These are phyloP conservation scores for Kwoniella europaea DNA, from an alignment of 768 basidiomycete species.

Conservation along the genomic window DNA sequence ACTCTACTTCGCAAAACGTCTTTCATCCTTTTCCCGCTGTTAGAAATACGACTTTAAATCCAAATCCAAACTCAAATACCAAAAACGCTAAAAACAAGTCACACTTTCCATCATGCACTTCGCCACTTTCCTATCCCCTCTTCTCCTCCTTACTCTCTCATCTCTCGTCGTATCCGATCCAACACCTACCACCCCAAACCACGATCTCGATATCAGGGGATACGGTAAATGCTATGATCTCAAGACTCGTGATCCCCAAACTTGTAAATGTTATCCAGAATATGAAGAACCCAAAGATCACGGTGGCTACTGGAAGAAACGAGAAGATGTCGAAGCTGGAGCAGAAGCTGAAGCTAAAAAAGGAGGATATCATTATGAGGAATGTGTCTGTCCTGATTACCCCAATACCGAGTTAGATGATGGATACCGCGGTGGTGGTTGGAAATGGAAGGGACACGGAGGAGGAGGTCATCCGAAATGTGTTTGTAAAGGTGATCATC, in stretches of 20 bases:
- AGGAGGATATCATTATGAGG: slow-evolving; percentile 9
- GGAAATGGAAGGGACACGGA: slow-evolving; percentile 8
- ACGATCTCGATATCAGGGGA: slow-evolving; percentile 1
- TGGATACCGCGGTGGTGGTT: slow-evolving; percentile 1
- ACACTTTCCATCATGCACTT: neutral
- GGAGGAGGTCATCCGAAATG: slow-evolving; percentile 9
- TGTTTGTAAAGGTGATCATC: slow-evolving; percentile 19
- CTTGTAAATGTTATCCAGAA: slow-evolving; percentile 18
- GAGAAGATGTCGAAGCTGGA: neutral
- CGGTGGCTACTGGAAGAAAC: neutral
- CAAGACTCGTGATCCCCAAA: slow-evolving; percentile 14
- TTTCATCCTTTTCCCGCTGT: too few relatives aligned
- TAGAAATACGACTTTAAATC: neutral
- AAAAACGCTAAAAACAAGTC: neutral
- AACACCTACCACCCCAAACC: neutral
- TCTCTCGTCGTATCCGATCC: neutral
- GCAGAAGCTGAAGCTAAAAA: slow-evolving; percentile 4
- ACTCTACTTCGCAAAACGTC: too few relatives aligned
- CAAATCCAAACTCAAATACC: neutral
- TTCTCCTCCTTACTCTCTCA: neutral
- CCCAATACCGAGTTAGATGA: slow-evolving; percentile 17
- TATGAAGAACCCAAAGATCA: slow-evolving; percentile 7
- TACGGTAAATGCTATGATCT: slow-evolving; percentile 13
- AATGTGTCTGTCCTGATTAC: slow-evolving; percentile 23
- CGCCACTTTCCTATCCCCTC: slow-evolving; percentile 1